Evolutionary conservation across 371 early-diverging fungal species (phyloP), one percentile per base, ranked within the genome.

Genomic region (Mortierella sp.): DNA sequence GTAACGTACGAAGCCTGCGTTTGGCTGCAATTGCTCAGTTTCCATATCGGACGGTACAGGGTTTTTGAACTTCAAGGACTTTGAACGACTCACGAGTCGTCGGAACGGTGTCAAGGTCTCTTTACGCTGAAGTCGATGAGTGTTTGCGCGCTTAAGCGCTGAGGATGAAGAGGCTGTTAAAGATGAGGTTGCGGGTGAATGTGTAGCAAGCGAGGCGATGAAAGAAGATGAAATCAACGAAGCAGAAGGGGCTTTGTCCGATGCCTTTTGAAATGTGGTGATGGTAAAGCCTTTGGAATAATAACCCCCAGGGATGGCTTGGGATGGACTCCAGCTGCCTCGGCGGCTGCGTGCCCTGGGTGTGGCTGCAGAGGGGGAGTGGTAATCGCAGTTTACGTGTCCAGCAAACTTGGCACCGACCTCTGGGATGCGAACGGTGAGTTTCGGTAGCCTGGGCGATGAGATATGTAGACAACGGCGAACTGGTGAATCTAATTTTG

Each of bases 251-350:
- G 57, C 30, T 28, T 54, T 64, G 39, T 71, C 71, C 11, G n/a
- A 12, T 5, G 50, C 27, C 46, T 52, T 72, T 26, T 56, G 60
- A 24, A 56, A 59, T 32, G 63, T 37, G 14, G 73, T 73, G 42
- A 73, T 68, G 17, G 75, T 73, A 48, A 73, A 73, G 19, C 75
- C 75, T 47, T 73, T 73, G 15, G 75, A 68, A 42, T 73, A 68
- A 46, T 73, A 51, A 23, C 68, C 68, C 23, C 56, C 75, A 0
- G 75, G 75, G 27, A 73, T 73, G 14, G 75, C 64, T 47, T 73
- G 64, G 21, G 75, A 63, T 27, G 75, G 75, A 55, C 69, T 68
- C 75, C 75, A 73, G 54, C 75, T 68, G 15, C 28, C 50, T 31
- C 69, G 51, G 26, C 75, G 64, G 49, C 42, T 46, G 48, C 17